phyloP scores from a whole-genome alignment of 169 alveolate genomes.

The Cardiosporidium cionae region DNA sequence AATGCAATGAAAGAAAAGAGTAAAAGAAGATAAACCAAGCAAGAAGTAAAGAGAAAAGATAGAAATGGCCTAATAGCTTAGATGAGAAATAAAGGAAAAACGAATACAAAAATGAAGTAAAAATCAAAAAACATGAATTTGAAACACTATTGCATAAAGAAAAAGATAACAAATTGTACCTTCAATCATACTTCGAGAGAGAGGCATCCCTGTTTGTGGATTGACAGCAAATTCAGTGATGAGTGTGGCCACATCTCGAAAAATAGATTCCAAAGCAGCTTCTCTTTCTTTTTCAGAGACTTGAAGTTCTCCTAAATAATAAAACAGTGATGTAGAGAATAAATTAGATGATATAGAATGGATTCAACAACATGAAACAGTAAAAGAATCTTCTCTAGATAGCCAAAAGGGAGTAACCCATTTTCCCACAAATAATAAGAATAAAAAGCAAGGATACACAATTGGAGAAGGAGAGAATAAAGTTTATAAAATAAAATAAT shows the following conservation, averaged over 20 bases:
- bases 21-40: too few species aligned
- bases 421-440: background rate
- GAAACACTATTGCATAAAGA: too few species aligned
- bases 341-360: background rate
- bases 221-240: slow-evolving; percentile 64
- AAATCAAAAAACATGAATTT: too few species aligned
- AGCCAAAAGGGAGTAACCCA: background rate
- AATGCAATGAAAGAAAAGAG: too few species aligned
- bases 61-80: too few species aligned
- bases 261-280: slow-evolving; percentile 54
- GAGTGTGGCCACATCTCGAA: slow-evolving; percentile 62
- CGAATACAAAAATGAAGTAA: too few species aligned
- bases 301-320: slow-evolving; percentile 60
- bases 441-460: background rate
- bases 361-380: too few species aligned
- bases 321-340: background rate
- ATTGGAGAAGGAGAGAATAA: background rate
- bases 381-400: too few species aligned
- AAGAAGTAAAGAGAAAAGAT: too few species aligned
- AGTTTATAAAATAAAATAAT: background rate
- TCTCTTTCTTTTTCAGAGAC: slow-evolving; percentile 76
- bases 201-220: slow-evolving; percentile 71
- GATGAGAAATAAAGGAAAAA: too few species aligned
- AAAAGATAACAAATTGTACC: too few species aligned
- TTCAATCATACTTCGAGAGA: slow-evolving; percentile 49